These are phyloP conservation scores for Talaromyces wortmannii DNA, from an alignment of 495 filamentous ascomycete species.

Conservation along the genomic window DNA sequence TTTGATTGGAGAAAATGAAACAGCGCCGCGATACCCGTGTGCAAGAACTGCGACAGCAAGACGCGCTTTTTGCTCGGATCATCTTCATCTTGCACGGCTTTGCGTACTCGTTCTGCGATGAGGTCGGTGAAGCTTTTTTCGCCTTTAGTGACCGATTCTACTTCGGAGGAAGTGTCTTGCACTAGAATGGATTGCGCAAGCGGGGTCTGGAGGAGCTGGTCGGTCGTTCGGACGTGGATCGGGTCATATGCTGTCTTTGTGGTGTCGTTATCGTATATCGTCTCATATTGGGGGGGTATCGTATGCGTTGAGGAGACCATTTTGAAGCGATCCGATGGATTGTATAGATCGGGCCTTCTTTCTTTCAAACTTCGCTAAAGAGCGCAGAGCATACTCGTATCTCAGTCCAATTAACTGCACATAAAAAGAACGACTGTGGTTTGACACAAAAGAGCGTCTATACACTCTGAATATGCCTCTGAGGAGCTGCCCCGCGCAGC, in stretches of 20 bases:
- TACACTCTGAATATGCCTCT: too few relatives aligned
- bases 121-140: slow-evolving; percentile 31
- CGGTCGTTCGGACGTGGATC: slow-evolving; percentile 22
- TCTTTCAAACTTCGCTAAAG: too few relatives aligned
- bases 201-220: slow-evolving; percentile 26
- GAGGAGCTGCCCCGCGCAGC: neutral
- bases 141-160: slow-evolving; percentile 12
- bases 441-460: too few relatives aligned
- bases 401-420: too few relatives aligned
- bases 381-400: too few relatives aligned
- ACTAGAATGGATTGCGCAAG: slow-evolving; percentile 31
- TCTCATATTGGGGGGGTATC: slow-evolving; percentile 13
- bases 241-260: slow-evolving; percentile 27
- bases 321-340: too few relatives aligned
- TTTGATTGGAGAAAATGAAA: slow-evolving; percentile 86
- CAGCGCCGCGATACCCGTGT: slow-evolving; percentile 64
- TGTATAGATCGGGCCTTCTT: too few relatives aligned
- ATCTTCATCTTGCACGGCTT: slow-evolving; percentile 14
- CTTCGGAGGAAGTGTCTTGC: slow-evolving; percentile 9
- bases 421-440: too few relatives aligned
- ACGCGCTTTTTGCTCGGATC: slow-evolving; percentile 16
- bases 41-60: slow-evolving; percentile 34
- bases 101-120: slow-evolving; percentile 14
- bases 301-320: neutral
- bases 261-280: slow-evolving; percentile 20